phyloP scores from a whole-genome alignment of 177 flowering plant genomes.

The Vitis hybrid region DNA sequence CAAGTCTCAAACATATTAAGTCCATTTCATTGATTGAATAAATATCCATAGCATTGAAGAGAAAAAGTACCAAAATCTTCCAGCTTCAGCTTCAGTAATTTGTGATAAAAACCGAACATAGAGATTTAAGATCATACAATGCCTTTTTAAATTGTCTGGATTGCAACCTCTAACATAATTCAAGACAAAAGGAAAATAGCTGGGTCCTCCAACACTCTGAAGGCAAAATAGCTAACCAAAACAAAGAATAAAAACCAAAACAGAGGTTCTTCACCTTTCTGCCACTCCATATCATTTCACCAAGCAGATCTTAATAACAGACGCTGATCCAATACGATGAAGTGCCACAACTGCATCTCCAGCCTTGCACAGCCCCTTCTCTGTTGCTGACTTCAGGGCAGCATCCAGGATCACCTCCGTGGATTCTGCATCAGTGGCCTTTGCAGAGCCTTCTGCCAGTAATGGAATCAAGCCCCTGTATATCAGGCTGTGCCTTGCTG shows the following conservation, averaged over 20 bases:
- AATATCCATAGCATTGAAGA: too few species aligned
- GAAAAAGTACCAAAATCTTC: too few species aligned
- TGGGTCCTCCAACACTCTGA: too few species aligned
- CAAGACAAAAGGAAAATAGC: too few species aligned
- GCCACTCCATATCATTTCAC: slow-evolving; percentile 43
- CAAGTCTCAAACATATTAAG: too few species aligned
- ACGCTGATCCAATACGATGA: slow-evolving; percentile 79
- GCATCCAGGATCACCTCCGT: slow-evolving; percentile 77
- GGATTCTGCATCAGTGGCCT: slow-evolving; percentile 81
- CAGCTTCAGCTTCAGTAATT: too few species aligned
- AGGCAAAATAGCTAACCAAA: not conserved
- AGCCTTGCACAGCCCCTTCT: slow-evolving; percentile 56
- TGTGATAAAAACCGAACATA: too few species aligned
- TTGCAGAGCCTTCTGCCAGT: slow-evolving; percentile 81
- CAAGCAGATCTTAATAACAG: slow-evolving; percentile 79
- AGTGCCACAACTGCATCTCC: slow-evolving; percentile 83
- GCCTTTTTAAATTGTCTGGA: too few species aligned
- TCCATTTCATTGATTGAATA: too few species aligned
- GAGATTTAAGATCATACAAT: too few species aligned
- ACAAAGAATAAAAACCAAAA: not conserved
- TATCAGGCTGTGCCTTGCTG: slow-evolving; percentile 78
- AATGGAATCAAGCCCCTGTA: slow-evolving; percentile 75
- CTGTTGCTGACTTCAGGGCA: slow-evolving; percentile 59
- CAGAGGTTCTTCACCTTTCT: not conserved
- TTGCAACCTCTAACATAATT: too few species aligned